phyloP scores from a whole-genome alignment of 225 moss, liverwort and hornwort genomes.

The Rhytidiadelphus loreus region DNA sequence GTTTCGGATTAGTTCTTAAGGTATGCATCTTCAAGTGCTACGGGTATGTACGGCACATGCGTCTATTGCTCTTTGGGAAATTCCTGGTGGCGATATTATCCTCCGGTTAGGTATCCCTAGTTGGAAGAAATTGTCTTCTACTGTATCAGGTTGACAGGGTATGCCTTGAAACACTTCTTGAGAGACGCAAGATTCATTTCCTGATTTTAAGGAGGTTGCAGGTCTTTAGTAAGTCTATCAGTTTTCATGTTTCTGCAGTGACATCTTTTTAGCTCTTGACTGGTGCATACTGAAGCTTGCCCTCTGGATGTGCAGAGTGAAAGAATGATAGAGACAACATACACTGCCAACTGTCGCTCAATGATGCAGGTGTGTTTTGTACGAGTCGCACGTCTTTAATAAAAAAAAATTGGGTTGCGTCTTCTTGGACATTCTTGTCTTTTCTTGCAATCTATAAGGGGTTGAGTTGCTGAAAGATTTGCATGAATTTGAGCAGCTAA shows the following conservation, averaged over 20 bases:
- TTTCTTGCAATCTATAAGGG: not conserved
- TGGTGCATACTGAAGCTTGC: conserved; percentile 12
- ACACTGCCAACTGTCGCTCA: conserved; percentile 67
- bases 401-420: not conserved
- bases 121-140: not conserved
- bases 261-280: not conserved
- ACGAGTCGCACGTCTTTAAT: not conserved
- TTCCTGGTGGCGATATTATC: not conserved
- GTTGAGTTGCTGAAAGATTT: not conserved
- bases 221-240: not conserved
- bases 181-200: not conserved
- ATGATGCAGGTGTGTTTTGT: conserved; percentile 68
- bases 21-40: conserved; percentile 15
- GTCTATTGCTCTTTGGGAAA: not conserved
- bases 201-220: not conserved
- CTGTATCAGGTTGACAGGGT: not conserved
- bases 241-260: not conserved
- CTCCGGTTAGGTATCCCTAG: not conserved
- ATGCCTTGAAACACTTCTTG: not conserved
- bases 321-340: conserved; percentile 66
- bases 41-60: not conserved
- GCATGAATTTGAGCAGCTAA: not conserved
- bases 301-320: conserved; percentile 44
- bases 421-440: not conserved
- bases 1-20: conserved; percentile 51